A percentile compares a stretch with the other conserved stretches of the same genome.
These are phyloP conservation scores for Lippia alba DNA, from an alignment of 305 asterid species.

Conservation along the genomic window DNA sequence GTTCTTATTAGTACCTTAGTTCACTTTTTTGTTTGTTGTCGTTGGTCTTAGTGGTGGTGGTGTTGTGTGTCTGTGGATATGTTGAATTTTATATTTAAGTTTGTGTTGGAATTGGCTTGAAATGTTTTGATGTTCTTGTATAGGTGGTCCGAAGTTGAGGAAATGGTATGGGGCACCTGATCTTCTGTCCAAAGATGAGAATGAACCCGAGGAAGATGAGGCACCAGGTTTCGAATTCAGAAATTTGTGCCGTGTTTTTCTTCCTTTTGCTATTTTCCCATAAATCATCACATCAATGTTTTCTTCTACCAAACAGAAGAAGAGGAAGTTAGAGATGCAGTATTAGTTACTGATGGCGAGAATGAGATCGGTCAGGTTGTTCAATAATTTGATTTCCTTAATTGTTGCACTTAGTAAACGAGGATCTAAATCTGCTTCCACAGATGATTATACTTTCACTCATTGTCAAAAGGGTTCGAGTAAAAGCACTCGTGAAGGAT, in stretches of 20 bases:
- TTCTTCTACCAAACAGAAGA: conserved; percentile 54
- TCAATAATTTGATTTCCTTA: neutral
- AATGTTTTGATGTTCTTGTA: conserved; percentile 4
- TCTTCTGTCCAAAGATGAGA: conserved; percentile 60
- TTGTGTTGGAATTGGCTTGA: neutral
- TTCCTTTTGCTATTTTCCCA: conserved; percentile 4
- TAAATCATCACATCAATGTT: conserved; percentile 15
- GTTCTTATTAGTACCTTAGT: neutral
- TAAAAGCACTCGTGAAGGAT: conserved; percentile 89
- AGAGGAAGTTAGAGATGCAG: conserved; percentile 80
- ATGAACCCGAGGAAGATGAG: conserved; percentile 53
- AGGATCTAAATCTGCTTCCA: conserved; percentile 21
- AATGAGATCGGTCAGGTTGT: conserved; percentile 92
- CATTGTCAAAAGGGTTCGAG: conserved; percentile 70
- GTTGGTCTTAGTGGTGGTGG: too few relatives aligned
- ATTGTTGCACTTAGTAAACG: neutral
- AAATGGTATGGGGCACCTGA: conserved; percentile 99
- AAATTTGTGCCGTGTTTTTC: neutral
- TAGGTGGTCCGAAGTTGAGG: conserved; percentile 97
- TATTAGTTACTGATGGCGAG: conserved; percentile 90
- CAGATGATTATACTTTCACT: conserved; percentile 88
- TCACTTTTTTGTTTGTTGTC: neutral
- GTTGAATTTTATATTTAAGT: neutral
- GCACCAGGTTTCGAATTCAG: conserved; percentile 52
- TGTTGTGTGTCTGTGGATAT: neutral